Evolutionary conservation across 257 asterid species (phyloP).

Genomic region (Cynanchum wilfordii): DNA sequence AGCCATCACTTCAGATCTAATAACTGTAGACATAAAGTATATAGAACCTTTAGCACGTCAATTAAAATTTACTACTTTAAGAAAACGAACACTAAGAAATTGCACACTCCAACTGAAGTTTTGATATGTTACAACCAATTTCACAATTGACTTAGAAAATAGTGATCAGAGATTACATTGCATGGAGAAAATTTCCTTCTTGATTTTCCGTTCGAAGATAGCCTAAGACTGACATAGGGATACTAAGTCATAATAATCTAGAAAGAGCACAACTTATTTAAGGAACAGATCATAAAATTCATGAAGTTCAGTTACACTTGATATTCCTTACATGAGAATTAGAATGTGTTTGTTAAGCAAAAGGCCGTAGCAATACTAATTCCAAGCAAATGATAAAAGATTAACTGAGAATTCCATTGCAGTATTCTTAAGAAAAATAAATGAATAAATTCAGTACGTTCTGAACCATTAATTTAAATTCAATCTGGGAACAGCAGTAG

Average conservation of each 20-base stretch:
- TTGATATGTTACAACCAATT: neutral
- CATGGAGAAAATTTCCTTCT: neutral
- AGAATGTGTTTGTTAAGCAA: neutral
- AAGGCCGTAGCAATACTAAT: neutral
- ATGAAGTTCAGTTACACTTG: neutral
- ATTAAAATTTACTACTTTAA: neutral
- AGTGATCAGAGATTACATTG: neutral
- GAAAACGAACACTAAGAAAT: neutral
- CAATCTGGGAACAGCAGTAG: neutral
- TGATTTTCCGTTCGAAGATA: neutral
- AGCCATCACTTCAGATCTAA: conserved; percentile 72
- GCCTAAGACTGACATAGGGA: neutral
- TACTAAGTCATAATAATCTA: neutral
- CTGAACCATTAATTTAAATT: neutral
- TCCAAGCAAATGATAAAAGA: neutral
- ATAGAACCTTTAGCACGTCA: conserved; percentile 1
- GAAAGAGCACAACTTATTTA: neutral
- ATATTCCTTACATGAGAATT: neutral
- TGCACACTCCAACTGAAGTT: neutral
- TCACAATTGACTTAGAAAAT: neutral
- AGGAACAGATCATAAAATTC: neutral
- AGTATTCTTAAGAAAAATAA: neutral
- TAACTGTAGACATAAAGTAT: conserved; percentile 37
- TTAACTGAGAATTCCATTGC: neutral
- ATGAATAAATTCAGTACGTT: neutral